Conservation (phyloP, 2,329 filamentous ascomycete genomes). For the Curvularia eragrostidis region DNA sequence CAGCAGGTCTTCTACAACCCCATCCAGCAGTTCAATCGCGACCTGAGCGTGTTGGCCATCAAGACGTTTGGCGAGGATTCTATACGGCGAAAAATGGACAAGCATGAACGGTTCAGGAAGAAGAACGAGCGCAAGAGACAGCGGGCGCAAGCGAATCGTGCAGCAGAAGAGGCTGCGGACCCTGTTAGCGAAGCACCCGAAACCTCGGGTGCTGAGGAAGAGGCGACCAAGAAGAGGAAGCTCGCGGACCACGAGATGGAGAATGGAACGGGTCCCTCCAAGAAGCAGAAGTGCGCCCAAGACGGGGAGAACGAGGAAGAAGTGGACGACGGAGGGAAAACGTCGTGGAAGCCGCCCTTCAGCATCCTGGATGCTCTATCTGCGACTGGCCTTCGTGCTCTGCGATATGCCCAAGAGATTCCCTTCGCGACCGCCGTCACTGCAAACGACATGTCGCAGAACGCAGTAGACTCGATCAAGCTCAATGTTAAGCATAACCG, state of each 20-base stretch:
- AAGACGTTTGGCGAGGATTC: slow-evolving; percentile 81
- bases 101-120: slow-evolving; percentile 52
- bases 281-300: slow-evolving; percentile 37
- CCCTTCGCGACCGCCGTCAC: slow-evolving; percentile 82
- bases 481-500: slow-evolving; percentile 86
- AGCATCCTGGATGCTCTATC: slow-evolving; percentile 93
- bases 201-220: slow-evolving; percentile 10
- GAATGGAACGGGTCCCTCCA: slow-evolving; percentile 22
- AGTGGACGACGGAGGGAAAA: slow-evolving; percentile 3
- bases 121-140: slow-evolving; percentile 35
- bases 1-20: slow-evolving; percentile 97
- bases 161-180: slow-evolving; percentile 7
- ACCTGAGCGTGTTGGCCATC: slow-evolving; percentile 91
- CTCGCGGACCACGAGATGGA: slow-evolving; percentile 25
- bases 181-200: slow-evolving; percentile 1
- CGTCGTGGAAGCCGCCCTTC: slow-evolving; percentile 37
- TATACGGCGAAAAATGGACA: slow-evolving; percentile 57
- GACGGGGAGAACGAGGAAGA: slow-evolving; percentile 21
- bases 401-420: slow-evolving; percentile 91
- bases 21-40: slow-evolving; percentile 98
- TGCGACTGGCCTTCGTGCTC: slow-evolving; percentile 86
- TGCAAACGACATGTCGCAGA: slow-evolving; percentile 84
- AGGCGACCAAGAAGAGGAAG: slow-evolving; percentile 36
- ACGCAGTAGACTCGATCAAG: slow-evolving; percentile 80
- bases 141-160: slow-evolving; percentile 20